A percentile compares a stretch with the other conserved stretches of the same genome.
Conservation (phyloP, 768 basidiomycete species). For the Tylopilus vinaceipallidus region DNA sequence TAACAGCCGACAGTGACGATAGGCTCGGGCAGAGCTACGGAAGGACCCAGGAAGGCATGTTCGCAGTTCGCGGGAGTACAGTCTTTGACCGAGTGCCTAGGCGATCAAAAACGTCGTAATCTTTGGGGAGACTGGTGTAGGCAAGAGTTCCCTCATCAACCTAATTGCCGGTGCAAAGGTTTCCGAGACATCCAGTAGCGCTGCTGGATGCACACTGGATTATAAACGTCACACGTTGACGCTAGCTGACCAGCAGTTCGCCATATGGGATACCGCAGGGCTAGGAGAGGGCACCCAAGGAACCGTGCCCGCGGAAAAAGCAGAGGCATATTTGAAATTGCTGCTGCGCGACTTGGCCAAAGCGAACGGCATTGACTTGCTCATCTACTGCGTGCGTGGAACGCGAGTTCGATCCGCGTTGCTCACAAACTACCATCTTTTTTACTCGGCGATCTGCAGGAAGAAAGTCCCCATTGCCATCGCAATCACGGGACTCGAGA, state of each 20-base stretch:
- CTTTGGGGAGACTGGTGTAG: constrained; percentile 24
- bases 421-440: constrained; percentile 37
- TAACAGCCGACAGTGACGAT: background rate
- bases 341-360: constrained; percentile 22
- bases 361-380: constrained; percentile 17
- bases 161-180: constrained; percentile 12
- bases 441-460: constrained; percentile 39
- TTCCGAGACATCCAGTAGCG: constrained; percentile 19
- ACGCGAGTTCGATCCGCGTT: constrained; percentile 17
- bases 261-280: constrained; percentile 27
- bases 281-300: constrained; percentile 24
- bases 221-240: constrained; percentile 8
- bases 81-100: background rate
- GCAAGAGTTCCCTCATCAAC: constrained; percentile 26
- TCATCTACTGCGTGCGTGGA: constrained; percentile 31
- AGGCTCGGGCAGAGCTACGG: background rate
- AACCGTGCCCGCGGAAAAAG: constrained; percentile 23
- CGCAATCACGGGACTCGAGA: constrained; percentile 40
- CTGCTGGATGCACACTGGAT: constrained; percentile 19
- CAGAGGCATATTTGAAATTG: constrained; percentile 26
- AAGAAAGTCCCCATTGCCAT: constrained; percentile 38
- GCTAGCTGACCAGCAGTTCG: constrained; percentile 9
- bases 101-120: constrained; percentile 19
- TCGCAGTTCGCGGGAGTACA: background rate
- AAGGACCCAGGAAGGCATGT: constrained; percentile 11